These are phyloP conservation scores for Emergomyces pasteurianus DNA, from an alignment of 2,329 filamentous ascomycete genomes.

Conservation along the genomic window DNA sequence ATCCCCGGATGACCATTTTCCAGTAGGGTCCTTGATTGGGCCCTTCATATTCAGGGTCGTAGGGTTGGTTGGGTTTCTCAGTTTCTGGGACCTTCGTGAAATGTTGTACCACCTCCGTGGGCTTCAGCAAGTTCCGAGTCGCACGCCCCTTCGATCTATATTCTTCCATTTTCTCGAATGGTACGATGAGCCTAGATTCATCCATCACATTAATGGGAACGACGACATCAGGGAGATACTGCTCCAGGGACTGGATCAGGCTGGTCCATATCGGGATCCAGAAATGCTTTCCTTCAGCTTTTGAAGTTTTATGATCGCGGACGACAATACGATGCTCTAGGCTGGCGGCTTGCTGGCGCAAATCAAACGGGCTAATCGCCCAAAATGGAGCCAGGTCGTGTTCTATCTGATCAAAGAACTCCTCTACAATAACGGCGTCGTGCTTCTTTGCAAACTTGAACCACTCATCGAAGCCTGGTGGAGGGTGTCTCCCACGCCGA, in stretches of 20 bases:
- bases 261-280: conserved; percentile 34
- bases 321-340: conserved; percentile 29
- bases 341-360: conserved; percentile 30
- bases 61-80: background rate
- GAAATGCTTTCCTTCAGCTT: conserved; percentile 17
- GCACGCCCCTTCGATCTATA: conserved; percentile 24
- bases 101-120: conserved; percentile 18
- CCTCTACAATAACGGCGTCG: conserved; percentile 36
- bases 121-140: conserved; percentile 18
- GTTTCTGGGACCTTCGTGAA: conserved; percentile 9
- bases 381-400: conserved; percentile 39
- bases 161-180: conserved; percentile 34
- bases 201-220: conserved; percentile 40
- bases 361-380: conserved; percentile 31
- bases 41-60: conserved; percentile 6
- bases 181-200: conserved; percentile 36
- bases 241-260: conserved; percentile 26
- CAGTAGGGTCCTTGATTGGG: conserved; percentile 25
- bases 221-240: conserved; percentile 35
- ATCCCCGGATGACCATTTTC: conserved; percentile 32
- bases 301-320: conserved; percentile 27
- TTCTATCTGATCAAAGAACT: conserved; percentile 42
- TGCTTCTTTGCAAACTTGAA: conserved; percentile 32
- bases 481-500: conserved; percentile 37
- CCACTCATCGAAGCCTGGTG: conserved; percentile 40